Conservation (phyloP, 164 flowering plant genomes). For the Amborella trichopoda region DNA sequence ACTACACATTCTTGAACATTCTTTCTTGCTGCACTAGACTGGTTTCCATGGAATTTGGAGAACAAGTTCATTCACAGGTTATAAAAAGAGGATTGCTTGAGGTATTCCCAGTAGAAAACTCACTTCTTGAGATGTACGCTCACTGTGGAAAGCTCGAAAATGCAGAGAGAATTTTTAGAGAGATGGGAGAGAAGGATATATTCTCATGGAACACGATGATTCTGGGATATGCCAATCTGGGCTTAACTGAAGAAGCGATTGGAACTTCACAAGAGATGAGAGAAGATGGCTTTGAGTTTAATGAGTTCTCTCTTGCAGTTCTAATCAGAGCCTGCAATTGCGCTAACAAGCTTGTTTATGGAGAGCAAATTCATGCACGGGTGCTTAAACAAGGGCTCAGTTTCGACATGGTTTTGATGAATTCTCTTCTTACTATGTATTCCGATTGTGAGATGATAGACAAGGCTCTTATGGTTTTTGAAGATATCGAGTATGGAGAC, state of each 20-base stretch:
- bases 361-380: constrained; percentile 17
- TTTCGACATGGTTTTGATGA: constrained; percentile 17
- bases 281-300: constrained; percentile 11
- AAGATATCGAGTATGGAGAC: constrained; percentile 14
- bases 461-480: constrained; percentile 13
- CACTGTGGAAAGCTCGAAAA: constrained; percentile 10
- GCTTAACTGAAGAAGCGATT: constrained; percentile 8
- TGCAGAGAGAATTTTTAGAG: constrained; percentile 15
- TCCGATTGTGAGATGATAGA: constrained; percentile 15
- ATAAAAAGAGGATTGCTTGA: constrained; percentile 13
- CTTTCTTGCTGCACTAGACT: constrained; percentile 16
- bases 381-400: constrained; percentile 12
- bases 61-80: constrained; percentile 13
- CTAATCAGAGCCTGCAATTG: constrained; percentile 13
- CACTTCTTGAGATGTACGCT: constrained; percentile 20
- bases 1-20: constrained; percentile 8
- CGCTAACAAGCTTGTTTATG: constrained; percentile 4
- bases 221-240: constrained; percentile 14
- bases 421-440: constrained; percentile 20
- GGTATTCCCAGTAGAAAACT: constrained; percentile 10
- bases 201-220: constrained; percentile 19
- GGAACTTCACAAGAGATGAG: constrained; percentile 13
- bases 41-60: constrained; percentile 10
- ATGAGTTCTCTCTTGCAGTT: constrained; percentile 14
- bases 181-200: constrained; percentile 11